Conservation (phyloP, 2,329 filamentous ascomycete genomes). For the Cytospora piceae region DNA sequence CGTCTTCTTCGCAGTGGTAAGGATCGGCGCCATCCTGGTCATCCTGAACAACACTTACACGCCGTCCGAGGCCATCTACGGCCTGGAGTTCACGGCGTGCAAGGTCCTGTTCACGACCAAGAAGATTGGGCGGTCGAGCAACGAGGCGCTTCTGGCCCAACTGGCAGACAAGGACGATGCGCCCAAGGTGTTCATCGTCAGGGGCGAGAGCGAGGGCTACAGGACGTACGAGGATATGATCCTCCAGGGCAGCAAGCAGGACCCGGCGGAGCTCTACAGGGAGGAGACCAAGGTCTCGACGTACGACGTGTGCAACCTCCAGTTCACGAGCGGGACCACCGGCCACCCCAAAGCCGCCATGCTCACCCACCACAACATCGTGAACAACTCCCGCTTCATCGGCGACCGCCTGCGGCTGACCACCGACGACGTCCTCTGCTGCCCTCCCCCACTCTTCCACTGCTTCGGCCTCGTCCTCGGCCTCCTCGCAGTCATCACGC, state of each 20-base stretch:
- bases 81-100: constrained; percentile 71
- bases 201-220: constrained; percentile 58
- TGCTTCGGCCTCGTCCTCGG: constrained; percentile 83
- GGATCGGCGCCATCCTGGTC: constrained; percentile 70
- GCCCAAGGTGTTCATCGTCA: constrained; percentile 63
- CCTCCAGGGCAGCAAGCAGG: constrained; percentile 52
- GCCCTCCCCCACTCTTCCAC: constrained; percentile 83
- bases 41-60: constrained; percentile 86
- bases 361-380: constrained; percentile 69
- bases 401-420: constrained; percentile 75
- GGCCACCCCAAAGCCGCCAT: constrained; percentile 75
- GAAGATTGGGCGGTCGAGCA: constrained; percentile 68
- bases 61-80: constrained; percentile 71
- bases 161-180: constrained; percentile 51
- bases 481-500: constrained; percentile 71
- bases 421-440: constrained; percentile 71
- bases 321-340: constrained; percentile 77
- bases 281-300: constrained; percentile 61
- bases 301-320: constrained; percentile 72
- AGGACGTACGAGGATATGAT: constrained; percentile 64
- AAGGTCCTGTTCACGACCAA: constrained; percentile 74
- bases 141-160: constrained; percentile 60
- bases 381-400: constrained; percentile 71
- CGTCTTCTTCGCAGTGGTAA: constrained; percentile 73
- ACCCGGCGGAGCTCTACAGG: constrained; percentile 54